A percentile compares a stretch with the other conserved stretches of the same genome.
Conservation (phyloP, 2,329 filamentous ascomycete species). For the Triangularia verruculosa region DNA sequence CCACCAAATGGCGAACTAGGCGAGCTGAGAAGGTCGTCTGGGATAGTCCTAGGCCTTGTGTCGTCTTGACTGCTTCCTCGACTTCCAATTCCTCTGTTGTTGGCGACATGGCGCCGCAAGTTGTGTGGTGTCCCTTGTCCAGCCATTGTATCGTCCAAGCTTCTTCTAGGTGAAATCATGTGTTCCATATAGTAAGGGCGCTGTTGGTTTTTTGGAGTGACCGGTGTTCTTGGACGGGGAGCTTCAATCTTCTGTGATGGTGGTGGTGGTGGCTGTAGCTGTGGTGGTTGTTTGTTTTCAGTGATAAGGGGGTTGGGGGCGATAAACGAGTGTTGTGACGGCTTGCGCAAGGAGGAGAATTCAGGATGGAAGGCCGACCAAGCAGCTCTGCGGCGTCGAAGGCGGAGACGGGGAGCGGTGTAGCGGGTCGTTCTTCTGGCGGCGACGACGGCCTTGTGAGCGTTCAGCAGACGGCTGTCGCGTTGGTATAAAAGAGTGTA, state of each 20-base stretch:
- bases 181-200: constrained; percentile 21
- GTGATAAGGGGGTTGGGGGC: not conserved
- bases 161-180: constrained; percentile 25
- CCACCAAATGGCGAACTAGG: constrained; percentile 37
- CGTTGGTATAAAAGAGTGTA: constrained; percentile 41
- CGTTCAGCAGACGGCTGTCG: constrained; percentile 42
- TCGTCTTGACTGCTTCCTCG: constrained; percentile 20
- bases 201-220: not conserved
- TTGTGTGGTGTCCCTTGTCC: constrained; percentile 17
- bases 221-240: not conserved
- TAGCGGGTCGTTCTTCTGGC: constrained; percentile 40
- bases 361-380: constrained; percentile 23
- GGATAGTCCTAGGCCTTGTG: constrained; percentile 30
- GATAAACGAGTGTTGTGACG: constrained; percentile 16
- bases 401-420: constrained; percentile 33
- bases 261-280: not conserved
- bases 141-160: constrained; percentile 27
- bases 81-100: not conserved
- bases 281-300: not conserved
- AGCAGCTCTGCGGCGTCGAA: constrained; percentile 28
- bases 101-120: constrained; percentile 10
- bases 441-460: constrained; percentile 42
- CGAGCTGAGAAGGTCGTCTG: constrained; percentile 38
- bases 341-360: constrained; percentile 23
- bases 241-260: not conserved